Percentiles rank a stretch among this genome's conserved stretches.
These are phyloP conservation scores for Saccharomycopsis guyanensis DNA, from an alignment of 805 yeast genomes.

Conservation along the genomic window DNA sequence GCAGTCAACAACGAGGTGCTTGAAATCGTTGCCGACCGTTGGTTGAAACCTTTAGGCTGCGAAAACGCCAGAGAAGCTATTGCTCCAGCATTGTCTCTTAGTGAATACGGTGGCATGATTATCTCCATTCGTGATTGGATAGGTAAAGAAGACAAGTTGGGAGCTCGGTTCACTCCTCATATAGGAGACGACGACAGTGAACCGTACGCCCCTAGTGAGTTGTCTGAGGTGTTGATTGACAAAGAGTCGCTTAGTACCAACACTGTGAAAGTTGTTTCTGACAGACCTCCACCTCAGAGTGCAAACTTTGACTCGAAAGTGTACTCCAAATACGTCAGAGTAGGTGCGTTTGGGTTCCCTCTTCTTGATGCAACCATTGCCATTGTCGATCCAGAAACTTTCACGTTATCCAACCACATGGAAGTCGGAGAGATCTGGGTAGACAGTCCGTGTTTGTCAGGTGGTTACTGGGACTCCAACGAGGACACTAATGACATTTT, in stretches of 20 bases:
- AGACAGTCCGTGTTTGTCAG: slow-evolving; percentile 86
- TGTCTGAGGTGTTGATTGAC: slow-evolving; percentile 65
- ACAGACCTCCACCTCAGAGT: slow-evolving; percentile 41
- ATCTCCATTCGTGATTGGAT: slow-evolving; percentile 89
- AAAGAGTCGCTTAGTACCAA: slow-evolving; percentile 67
- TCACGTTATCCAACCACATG: slow-evolving; percentile 59
- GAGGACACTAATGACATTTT: slow-evolving; percentile 67
- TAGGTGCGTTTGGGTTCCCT: slow-evolving; percentile 92
- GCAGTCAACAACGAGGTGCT: slow-evolving; percentile 91
- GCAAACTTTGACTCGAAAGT: slow-evolving; percentile 33
- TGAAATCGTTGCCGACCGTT: slow-evolving; percentile 80
- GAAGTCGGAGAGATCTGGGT: slow-evolving; percentile 97
- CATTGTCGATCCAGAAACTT: slow-evolving; percentile 88
- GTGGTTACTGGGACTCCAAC: slow-evolving; percentile 74
- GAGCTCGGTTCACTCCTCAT: slow-evolving; percentile 36
- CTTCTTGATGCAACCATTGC: slow-evolving; percentile 91
- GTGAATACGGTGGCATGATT: slow-evolving; percentile 95
- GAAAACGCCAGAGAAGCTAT: slow-evolving; percentile 64
- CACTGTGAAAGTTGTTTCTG: slow-evolving; percentile 58
- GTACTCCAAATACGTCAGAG: slow-evolving; percentile 31
- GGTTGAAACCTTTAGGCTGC: slow-evolving; percentile 88
- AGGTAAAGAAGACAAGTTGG: slow-evolving; percentile 57
- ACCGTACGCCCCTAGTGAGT: slow-evolving; percentile 29
- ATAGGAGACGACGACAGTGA: slow-evolving; percentile 33
- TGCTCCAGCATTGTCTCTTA: slow-evolving; percentile 80